phyloP scores from a whole-genome alignment of 179 eudicot genomes.

The Silene coronaria region DNA sequence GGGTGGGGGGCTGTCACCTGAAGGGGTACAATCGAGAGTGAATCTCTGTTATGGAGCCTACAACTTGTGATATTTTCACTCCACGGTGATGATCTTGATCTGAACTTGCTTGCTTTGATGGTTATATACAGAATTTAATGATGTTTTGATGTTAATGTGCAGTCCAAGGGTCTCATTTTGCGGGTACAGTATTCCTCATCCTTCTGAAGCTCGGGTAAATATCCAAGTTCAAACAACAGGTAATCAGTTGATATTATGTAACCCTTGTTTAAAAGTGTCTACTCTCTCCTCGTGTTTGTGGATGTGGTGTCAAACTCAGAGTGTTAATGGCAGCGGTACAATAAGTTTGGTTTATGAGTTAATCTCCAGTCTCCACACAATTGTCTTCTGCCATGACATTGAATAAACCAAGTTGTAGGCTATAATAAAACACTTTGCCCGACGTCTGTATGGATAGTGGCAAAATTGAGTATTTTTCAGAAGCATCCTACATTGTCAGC shows the following conservation, averaged over 20 bases:
- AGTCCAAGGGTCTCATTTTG: constrained; percentile 79
- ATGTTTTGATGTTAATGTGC: constrained; percentile 27
- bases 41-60: not conserved
- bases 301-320: not conserved
- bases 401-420: not conserved
- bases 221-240: constrained; percentile 92
- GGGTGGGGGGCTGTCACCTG: not conserved
- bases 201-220: constrained; percentile 82
- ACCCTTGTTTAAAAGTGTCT: not conserved
- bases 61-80: not conserved
- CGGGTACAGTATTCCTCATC: constrained; percentile 96
- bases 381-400: not conserved
- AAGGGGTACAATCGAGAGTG: not conserved
- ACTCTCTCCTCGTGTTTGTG: not conserved
- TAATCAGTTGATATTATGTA: no score
- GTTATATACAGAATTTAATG: not conserved
- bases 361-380: not conserved
- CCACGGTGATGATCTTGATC: not conserved
- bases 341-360: not conserved
- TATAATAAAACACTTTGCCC: no score
- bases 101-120: not conserved
- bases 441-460: no score
- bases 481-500: no score
- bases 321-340: not conserved
- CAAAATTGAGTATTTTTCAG: no score